These are phyloP conservation scores for Malbranchea cinnamomea DNA, from an alignment of 2,329 filamentous ascomycete species.

Conservation along the genomic window DNA sequence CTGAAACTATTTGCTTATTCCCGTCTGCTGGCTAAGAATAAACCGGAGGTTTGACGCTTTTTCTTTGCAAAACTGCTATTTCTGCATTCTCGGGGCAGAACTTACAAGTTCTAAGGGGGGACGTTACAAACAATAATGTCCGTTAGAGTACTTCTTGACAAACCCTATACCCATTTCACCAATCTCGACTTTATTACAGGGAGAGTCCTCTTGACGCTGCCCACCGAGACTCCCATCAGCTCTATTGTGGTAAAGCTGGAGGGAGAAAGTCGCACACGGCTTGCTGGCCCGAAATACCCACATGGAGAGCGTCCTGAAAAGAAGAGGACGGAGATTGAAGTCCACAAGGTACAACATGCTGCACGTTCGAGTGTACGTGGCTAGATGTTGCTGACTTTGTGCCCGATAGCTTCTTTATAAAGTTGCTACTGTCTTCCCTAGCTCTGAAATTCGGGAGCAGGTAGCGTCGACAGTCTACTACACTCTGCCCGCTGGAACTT, in stretches of 20 bases:
- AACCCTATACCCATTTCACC: conserved; percentile 29
- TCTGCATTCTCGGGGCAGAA: neutral
- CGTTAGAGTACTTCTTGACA: conserved; percentile 30
- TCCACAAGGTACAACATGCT: conserved; percentile 29
- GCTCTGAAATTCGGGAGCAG: conserved; percentile 25
- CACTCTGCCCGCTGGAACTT: conserved; percentile 30
- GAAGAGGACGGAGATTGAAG: conserved; percentile 33
- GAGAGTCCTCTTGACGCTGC: conserved; percentile 28
- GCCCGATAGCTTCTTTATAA: conserved; percentile 31
- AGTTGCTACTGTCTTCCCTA: conserved; percentile 32
- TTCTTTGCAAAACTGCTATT: conserved; percentile 3
- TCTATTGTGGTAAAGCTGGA: conserved; percentile 35
- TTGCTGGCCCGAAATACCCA: conserved; percentile 25
- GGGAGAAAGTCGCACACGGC: conserved; percentile 32
- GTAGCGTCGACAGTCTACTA: conserved; percentile 23
- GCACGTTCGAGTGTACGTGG: neutral
- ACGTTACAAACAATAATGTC: conserved; percentile 22
- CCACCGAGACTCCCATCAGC: conserved; percentile 28
- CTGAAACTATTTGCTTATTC: too few species aligned
- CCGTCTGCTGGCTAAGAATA: too few species aligned
- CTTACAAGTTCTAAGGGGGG: neutral
- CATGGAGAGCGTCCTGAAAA: conserved; percentile 30
- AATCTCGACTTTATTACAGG: conserved; percentile 34
- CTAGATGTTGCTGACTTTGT: neutral
- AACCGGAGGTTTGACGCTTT: too few species aligned